Evolutionary conservation across 202 grass and related monocot genomes (phyloP).

Genomic region (Setaria italica): DNA sequence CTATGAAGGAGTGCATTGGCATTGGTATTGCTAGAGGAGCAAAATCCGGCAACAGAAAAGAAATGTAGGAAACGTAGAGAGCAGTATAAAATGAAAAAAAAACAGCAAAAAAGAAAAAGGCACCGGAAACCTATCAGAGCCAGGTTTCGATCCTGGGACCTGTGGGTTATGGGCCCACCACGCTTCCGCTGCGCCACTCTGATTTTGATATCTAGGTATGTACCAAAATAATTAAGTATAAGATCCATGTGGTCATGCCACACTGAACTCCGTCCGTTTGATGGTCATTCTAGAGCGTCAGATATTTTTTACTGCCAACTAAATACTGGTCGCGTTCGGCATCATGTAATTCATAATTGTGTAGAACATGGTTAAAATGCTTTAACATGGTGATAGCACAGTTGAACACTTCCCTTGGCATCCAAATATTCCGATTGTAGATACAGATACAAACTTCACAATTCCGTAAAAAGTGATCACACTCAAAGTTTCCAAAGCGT

Average conservation of each 20-base stretch:
- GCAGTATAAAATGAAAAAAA: background rate
- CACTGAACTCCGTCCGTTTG: too few species aligned
- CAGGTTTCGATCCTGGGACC: conserved; percentile 25
- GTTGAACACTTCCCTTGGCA: background rate
- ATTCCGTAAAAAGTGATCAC: background rate
- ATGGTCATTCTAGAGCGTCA: too few species aligned
- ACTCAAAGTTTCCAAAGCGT: background rate
- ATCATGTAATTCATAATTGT: too few species aligned
- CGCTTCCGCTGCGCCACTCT: conserved; percentile 75
- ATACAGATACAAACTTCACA: background rate
- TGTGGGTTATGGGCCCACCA: conserved; percentile 84
- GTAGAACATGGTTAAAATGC: background rate
- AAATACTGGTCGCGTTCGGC: too few species aligned
- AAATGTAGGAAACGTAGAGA: background rate
- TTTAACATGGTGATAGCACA: background rate
- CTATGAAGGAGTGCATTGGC: too few species aligned
- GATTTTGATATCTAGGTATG: background rate
- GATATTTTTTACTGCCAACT: too few species aligned
- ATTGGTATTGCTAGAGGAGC: background rate
- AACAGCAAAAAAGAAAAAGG: background rate
- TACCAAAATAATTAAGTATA: too few species aligned
- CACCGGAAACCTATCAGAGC: background rate
- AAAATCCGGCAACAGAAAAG: background rate
- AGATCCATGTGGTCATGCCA: too few species aligned
- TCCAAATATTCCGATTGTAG: background rate